Evolutionary conservation across 768 basidiomycete species (phyloP), one percentile per base, ranked within the genome.

Genomic region (Lactifluus echinatus): DNA sequence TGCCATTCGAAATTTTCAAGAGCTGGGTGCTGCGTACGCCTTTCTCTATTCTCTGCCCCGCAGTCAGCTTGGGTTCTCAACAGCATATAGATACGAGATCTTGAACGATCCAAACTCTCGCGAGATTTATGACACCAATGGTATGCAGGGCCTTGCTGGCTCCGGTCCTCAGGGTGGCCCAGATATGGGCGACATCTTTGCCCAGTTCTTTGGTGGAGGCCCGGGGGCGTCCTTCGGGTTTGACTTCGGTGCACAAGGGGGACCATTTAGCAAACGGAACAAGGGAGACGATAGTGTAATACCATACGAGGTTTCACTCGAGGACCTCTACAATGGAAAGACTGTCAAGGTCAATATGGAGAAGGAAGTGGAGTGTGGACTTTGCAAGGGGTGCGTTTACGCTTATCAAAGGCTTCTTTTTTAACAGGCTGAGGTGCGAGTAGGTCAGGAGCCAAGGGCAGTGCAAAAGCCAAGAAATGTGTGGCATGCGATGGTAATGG

Each of bases 301-400:
- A 61, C 81, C 84, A 3, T 87, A 94, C 68, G 79, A 89, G 39
- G 89, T 95, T 52, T 86, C 89, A 4, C 76, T 98, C 29, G 94
- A 96, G 71, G 94, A 98, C 68, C 74, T 94, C 21, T 97, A 92
- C 72, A 89, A 87, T 55, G 95, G 94, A 29, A 94, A 93, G 71
- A 80, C 79, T 10, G 85, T 93, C 55, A 89, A 85, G 67, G 83
- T 97, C 75, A 89, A 83, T 64, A 81, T 96, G 76, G 93, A 95
- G 71, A 85, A 90, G 65, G 84, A 92, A 67, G 73, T 85, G 8
- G 72, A 89, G 2, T 97, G 95, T 69, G 75, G 75, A 14, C 71
- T 73, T 12, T 98, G 95, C 70, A 84, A 84, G 69, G 95, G 94
- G 87, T 88, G 65, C 47, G 77, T 68, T n/a, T 53, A 15, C 46